Percentiles rank a stretch among this genome's conserved stretches.
Evolutionary conservation across 192 early-diverging fungal genomes (phyloP).

Genomic region (Dimargaris verticillata): DNA sequence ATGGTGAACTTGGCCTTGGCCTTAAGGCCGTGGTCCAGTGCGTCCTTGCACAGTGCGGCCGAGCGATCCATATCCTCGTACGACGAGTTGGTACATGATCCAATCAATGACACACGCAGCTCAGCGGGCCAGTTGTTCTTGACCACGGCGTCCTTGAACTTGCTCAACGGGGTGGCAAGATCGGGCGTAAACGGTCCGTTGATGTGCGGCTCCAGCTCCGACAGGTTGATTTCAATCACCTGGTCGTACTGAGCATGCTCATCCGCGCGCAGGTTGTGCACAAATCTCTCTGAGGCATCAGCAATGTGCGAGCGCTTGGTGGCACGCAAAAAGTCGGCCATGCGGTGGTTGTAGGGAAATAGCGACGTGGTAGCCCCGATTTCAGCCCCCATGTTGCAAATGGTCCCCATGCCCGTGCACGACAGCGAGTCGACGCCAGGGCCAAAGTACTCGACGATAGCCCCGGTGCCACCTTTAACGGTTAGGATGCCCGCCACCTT

Average conservation of each 20-base stretch:
- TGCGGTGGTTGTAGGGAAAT: slow-evolving; percentile 87
- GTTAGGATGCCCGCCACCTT: slow-evolving; percentile 88
- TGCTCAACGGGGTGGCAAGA: slow-evolving; percentile 78
- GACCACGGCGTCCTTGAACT: slow-evolving; percentile 78
- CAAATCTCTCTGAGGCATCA: slow-evolving; percentile 55
- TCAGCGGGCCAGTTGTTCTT: slow-evolving; percentile 80
- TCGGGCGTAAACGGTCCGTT: slow-evolving; percentile 96
- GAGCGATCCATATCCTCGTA: slow-evolving; percentile 95
- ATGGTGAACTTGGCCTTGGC: slow-evolving; percentile 71
- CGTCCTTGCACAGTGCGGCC: slow-evolving; percentile 77
- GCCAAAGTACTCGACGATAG: slow-evolving; percentile 96
- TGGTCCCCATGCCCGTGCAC: slow-evolving; percentile 96
- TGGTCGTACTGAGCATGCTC: slow-evolving; percentile 78
- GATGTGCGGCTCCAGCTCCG: slow-evolving; percentile 86
- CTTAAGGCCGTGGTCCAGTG: slow-evolving; percentile 61
- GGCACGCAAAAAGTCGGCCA: slow-evolving; percentile 79
- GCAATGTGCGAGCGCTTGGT: slow-evolving; percentile 71
- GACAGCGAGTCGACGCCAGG: slow-evolving; percentile 83
- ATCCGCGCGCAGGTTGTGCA: slow-evolving; percentile 82
- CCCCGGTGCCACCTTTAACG: slow-evolving; percentile 92
- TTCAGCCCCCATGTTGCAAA: slow-evolving; percentile 99
- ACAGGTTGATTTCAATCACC: slow-evolving; percentile 86
- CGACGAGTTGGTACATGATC: slow-evolving; percentile 96
- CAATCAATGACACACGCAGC: slow-evolving; percentile 82
- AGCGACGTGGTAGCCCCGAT: slow-evolving; percentile 94